Conservation (phyloP, 2,329 filamentous ascomycete genomes). For the Diaporthe ampelina region DNA sequence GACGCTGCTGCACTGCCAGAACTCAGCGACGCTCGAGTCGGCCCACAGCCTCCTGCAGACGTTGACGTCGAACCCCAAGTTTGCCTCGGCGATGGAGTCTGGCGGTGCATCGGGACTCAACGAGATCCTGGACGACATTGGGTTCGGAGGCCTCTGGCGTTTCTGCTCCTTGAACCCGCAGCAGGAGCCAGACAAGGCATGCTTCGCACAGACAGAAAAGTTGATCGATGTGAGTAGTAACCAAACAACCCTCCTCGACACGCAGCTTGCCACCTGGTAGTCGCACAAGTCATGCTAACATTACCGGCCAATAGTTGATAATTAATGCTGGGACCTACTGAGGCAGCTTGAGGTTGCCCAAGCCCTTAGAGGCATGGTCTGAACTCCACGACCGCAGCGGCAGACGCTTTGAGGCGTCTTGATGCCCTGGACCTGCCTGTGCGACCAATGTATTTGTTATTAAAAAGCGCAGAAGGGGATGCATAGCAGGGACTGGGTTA, state of each 20-base stretch:
- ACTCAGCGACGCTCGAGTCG: slow-evolving; percentile 69
- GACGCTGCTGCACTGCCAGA: slow-evolving; percentile 74
- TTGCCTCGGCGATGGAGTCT: slow-evolving; percentile 61
- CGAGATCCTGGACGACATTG: slow-evolving; percentile 70
- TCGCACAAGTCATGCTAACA: slow-evolving; percentile 23
- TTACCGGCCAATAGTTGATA: slow-evolving; percentile 31
- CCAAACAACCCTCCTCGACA: neutral
- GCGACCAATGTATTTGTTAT: neutral
- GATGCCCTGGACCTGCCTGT: neutral
- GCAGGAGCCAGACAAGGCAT: slow-evolving; percentile 60
- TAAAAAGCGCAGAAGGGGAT: neutral
- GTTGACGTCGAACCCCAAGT: slow-evolving; percentile 67
- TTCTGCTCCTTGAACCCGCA: slow-evolving; percentile 63
- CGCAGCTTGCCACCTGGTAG: neutral
- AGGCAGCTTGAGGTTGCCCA: neutral
- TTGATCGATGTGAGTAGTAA: slow-evolving; percentile 68
- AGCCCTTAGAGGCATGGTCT: neutral
- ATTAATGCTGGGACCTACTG: slow-evolving; percentile 39
- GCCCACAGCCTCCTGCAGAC: slow-evolving; percentile 73
- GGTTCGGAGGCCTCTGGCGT: slow-evolving; percentile 75
- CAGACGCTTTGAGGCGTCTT: neutral
- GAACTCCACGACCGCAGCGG: slow-evolving; percentile 14
- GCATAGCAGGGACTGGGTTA: slow-evolving; percentile 15
- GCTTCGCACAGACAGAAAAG: slow-evolving; percentile 69
- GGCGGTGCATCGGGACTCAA: slow-evolving; percentile 56